These are phyloP conservation scores for Bonia amplexicaulis DNA, from an alignment of 176 grass and related monocot species.

Conservation along the genomic window DNA sequence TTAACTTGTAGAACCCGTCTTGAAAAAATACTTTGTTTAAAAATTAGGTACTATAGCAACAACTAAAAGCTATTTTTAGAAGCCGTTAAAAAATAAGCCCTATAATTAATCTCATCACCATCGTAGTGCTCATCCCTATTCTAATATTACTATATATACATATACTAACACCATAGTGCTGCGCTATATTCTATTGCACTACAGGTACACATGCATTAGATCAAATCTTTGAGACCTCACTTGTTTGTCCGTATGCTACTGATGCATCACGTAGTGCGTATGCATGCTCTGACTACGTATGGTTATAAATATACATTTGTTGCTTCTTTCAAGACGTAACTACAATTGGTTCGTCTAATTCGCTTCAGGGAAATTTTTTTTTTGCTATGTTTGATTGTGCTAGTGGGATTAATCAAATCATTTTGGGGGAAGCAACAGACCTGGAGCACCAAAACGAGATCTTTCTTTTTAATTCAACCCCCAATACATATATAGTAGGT, in stretches of 20 bases:
- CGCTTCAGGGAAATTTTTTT: neutral
- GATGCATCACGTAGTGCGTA: neutral
- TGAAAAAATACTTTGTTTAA: too few relatives aligned
- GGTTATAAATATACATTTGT: neutral
- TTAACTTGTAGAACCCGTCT: too few relatives aligned
- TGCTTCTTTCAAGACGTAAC: neutral
- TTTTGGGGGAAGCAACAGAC: neutral
- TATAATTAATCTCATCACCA: neutral
- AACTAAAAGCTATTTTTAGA: too few relatives aligned
- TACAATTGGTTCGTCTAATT: neutral
- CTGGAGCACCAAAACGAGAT: neutral
- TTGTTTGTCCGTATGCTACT: neutral
- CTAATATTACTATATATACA: neutral
- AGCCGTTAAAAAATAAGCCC: too few relatives aligned
- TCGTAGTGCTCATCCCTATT: neutral
- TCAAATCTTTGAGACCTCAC: neutral
- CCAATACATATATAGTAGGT: too few relatives aligned
- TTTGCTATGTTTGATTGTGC: neutral
- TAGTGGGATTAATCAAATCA: neutral
- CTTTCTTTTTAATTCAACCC: neutral
- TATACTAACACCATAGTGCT: neutral
- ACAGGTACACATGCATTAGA: neutral
- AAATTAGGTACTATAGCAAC: too few relatives aligned
- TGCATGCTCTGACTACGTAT: neutral
- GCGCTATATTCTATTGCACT: neutral